A percentile compares a stretch with the other conserved stretches of the same genome.
Conservation (phyloP, 441 rosid species). For the Croton setiger region DNA sequence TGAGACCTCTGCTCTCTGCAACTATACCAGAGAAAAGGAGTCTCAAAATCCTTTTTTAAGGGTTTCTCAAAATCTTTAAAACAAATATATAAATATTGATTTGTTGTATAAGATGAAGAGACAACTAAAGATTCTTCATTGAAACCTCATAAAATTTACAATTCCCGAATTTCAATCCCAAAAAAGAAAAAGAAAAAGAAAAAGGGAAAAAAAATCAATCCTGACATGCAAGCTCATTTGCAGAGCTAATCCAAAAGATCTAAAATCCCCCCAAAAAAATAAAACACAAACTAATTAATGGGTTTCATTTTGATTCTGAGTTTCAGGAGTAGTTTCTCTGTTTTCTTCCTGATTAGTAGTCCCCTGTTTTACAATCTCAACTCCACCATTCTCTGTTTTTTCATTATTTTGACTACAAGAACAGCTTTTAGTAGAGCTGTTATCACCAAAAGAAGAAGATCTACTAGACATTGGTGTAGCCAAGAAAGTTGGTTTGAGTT, state of each 20-base stretch:
- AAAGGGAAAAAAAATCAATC: background rate
- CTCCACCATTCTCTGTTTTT: constrained; percentile 19
- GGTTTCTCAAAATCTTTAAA: background rate
- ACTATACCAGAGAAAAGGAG: background rate
- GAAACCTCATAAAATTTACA: constrained; percentile 42
- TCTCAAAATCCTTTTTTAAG: background rate
- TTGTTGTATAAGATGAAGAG: background rate
- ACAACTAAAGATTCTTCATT: constrained; percentile 23
- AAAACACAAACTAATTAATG: constrained; percentile 14
- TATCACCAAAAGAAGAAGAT: constrained; percentile 45
- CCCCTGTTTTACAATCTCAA: constrained; percentile 18
- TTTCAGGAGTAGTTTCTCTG: constrained; percentile 1
- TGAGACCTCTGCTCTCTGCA: background rate
- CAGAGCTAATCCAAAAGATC: constrained; percentile 15
- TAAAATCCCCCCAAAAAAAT: background rate
- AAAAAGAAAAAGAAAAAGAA: background rate
- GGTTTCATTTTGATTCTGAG: constrained; percentile 19
- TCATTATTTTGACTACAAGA: constrained; percentile 38
- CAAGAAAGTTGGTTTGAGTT: constrained; percentile 69
- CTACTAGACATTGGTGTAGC: constrained; percentile 62
- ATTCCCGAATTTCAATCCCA: constrained; percentile 27
- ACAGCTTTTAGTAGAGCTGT: constrained; percentile 30
- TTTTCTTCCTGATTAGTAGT: constrained; percentile 19
- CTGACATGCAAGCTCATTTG: constrained; percentile 22
- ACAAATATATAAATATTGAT: background rate